phyloP scores from a whole-genome alignment of 139 green algal genomes.

The Tetraselmis striata region DNA sequence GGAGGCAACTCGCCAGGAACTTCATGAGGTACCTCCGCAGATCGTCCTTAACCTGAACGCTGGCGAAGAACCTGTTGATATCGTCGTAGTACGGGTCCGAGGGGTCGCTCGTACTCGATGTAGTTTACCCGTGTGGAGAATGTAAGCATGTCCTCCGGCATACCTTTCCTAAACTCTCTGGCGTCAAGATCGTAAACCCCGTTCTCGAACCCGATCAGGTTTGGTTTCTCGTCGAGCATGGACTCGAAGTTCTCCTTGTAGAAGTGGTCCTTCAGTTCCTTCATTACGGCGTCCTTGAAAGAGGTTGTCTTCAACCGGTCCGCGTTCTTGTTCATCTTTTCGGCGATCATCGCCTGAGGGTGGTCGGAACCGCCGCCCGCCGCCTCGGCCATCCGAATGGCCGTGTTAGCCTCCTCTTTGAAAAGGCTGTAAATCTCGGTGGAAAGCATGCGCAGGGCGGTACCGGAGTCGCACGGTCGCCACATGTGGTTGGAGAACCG shows the following conservation, averaged over 20 bases:
- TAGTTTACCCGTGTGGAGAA: slow-evolving; percentile 19
- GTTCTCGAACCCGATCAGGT: slow-evolving; percentile 26
- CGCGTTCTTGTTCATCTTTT: not conserved
- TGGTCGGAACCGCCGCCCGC: too few relatives aligned
- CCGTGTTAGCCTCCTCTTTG: not conserved
- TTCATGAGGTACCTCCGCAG: slow-evolving; percentile 14
- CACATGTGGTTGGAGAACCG: slow-evolving; percentile 11
- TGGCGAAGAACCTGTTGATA: slow-evolving; percentile 3
- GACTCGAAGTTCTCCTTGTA: slow-evolving; percentile 8
- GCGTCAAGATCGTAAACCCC: slow-evolving; percentile 21
- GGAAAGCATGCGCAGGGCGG: not conserved
- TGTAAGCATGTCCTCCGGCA: slow-evolving; percentile 17
- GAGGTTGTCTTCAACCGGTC: slow-evolving; percentile 5
- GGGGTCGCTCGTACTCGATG: not conserved
- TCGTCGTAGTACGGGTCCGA: not conserved
- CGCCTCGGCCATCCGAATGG: too few relatives aligned
- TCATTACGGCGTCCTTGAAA: slow-evolving; percentile 19
- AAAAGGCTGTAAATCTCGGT: not conserved
- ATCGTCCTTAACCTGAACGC: not conserved
- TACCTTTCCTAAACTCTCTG: slow-evolving; percentile 11
- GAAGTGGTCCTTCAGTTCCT: slow-evolving; percentile 8
- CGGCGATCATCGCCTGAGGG: not conserved
- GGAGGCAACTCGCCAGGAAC: slow-evolving; percentile 8
- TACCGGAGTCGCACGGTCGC: not conserved
- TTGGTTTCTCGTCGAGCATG: slow-evolving; percentile 7